Base-by-base conservation (phyloP, 2,329 filamentous ascomycete genomes). In the Tolypocladium album region DNA sequence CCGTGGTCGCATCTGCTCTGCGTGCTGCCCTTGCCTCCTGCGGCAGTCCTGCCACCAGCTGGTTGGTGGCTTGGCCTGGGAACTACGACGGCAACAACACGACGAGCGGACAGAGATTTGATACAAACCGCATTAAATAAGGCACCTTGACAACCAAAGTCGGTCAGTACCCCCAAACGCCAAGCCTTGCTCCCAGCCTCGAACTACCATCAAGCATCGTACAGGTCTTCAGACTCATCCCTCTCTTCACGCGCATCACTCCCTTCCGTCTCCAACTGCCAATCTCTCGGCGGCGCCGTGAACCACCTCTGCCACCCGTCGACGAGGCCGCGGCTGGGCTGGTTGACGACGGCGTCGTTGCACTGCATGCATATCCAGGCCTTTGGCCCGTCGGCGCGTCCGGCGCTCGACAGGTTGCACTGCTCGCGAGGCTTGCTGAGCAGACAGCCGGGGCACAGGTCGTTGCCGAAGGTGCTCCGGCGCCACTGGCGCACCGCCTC, bases 291-390 rank as follows among this genome's bases (percentile, higher is more conserved):
- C 27, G 27, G 31, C 6, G 20, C 31, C 31, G 50, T n/a, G n/a
- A 50, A 55, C 53, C 58, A 56, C 20, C 12, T 15, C 40, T 56
- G 36, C 50, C 50, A 59, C 2, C 57, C 57, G 6, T 34, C 15
- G 20, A 58, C 57, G 36, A 55, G 39, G 4, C 36, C 36, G 20
- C 36, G 47, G 12, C 17, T 39, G 1, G 20, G 38, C 50, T 47
- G 50, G 50, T 57, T 53, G 59, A 60, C 20, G 17, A 59, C 59
- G 53, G 57, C 57, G 24, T 66, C 67, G 45, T 62, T 67, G 62
- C 75, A 77, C 6, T 64, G 65, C 53, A 74, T 58, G 60, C 75
- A 78, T 9, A 65, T 61, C 67, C 71, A 77, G 1, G 67, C 64
- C 7, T 66, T 53, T 22, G 50, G 50, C 12, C 50, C 31, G 2